These are phyloP conservation scores for Phaseolus coccineus DNA, from an alignment of 331 rosid genomes.

Conservation along the genomic window DNA sequence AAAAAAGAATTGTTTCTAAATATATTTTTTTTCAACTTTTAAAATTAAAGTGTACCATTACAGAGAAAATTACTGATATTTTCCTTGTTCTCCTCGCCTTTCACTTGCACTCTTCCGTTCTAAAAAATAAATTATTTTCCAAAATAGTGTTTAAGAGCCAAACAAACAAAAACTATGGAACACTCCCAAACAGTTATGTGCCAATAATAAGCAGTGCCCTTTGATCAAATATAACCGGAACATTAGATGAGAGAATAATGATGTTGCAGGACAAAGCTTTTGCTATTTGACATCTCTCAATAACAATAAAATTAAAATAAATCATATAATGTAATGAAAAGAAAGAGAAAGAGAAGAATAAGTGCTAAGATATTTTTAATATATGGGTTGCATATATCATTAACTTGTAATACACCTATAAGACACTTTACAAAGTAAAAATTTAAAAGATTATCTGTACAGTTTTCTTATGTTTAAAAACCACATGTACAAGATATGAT, in stretches of 20 bases:
- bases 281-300: not conserved
- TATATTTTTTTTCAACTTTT: too few relatives aligned
- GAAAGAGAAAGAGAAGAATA: not conserved
- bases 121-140: too few relatives aligned
- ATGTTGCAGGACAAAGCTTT: too few relatives aligned
- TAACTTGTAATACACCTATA: not conserved
- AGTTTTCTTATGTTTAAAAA: constrained; percentile 21
- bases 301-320: too few relatives aligned
- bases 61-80: too few relatives aligned
- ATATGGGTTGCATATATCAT: too few relatives aligned
- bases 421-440: not conserved
- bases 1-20: too few relatives aligned
- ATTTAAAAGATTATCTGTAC: not conserved
- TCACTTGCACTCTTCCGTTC: too few relatives aligned
- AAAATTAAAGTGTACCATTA: too few relatives aligned
- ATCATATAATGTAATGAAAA: too few relatives aligned
- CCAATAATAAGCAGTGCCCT: not conserved
- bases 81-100: too few relatives aligned
- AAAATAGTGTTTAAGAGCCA: not conserved
- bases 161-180: not conserved
- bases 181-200: not conserved
- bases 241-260: not conserved
- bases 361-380: too few relatives aligned
- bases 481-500: constrained; percentile 13
- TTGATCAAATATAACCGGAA: not conserved